These are phyloP conservation scores for Fusarium sacchari DNA, from an alignment of 2,329 filamentous ascomycete genomes.

Conservation along the genomic window DNA sequence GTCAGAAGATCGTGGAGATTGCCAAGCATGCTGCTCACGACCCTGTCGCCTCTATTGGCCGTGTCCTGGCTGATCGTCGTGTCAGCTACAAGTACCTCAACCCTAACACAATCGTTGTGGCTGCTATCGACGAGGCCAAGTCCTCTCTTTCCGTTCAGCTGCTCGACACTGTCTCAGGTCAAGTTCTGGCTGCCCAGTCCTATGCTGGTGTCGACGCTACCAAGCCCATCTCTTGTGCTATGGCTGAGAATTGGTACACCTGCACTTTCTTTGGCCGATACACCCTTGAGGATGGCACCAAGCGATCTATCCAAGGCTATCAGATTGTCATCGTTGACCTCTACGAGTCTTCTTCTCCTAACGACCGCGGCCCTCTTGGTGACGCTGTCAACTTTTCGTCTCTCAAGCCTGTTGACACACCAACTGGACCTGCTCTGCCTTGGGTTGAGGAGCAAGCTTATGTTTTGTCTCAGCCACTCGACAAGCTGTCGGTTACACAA, in stretches of 20 bases:
- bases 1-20: slow-evolving; percentile 75
- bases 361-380: slow-evolving; percentile 84
- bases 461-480: slow-evolving; percentile 81
- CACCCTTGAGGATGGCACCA: slow-evolving; percentile 62
- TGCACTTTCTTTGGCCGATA: slow-evolving; percentile 81
- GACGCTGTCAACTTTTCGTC: slow-evolving; percentile 79
- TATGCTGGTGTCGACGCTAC: slow-evolving; percentile 78
- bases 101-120: slow-evolving; percentile 83
- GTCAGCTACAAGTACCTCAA: slow-evolving; percentile 98
- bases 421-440: slow-evolving; percentile 69
- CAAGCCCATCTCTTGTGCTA: slow-evolving; percentile 78
- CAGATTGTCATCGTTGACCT: slow-evolving; percentile 88
- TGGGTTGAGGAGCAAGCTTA: slow-evolving; percentile 83
- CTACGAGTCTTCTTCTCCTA: slow-evolving; percentile 84
- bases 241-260: slow-evolving; percentile 95
- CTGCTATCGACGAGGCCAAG: slow-evolving; percentile 68
- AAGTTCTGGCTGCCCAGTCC: slow-evolving; percentile 75
- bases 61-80: slow-evolving; percentile 89
- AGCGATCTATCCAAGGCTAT: slow-evolving; percentile 78
- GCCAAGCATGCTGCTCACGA: slow-evolving; percentile 79
- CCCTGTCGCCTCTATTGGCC: slow-evolving; percentile 92
- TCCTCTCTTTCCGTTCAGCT: slow-evolving; percentile 78
- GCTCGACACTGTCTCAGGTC: slow-evolving; percentile 86
- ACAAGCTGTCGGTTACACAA: slow-evolving; percentile 82
- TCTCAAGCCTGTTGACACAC: slow-evolving; percentile 70